Percentiles rank a stretch among this genome's conserved stretches.
Evolutionary conservation across 2,329 filamentous ascomycete species (phyloP).

Genomic region (Aspergillus hortae): DNA sequence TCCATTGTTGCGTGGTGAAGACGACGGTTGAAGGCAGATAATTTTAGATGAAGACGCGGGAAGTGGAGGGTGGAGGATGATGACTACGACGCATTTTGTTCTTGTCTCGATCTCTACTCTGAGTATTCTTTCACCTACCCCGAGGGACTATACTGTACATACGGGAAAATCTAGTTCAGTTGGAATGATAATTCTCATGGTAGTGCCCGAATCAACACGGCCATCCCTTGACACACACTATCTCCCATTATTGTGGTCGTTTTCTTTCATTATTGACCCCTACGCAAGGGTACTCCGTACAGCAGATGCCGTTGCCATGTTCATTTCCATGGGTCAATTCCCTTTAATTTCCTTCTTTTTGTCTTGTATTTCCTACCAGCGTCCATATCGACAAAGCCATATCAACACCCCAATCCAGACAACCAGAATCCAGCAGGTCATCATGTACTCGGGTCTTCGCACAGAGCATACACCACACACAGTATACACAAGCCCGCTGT

Average conservation of each 20-base stretch:
- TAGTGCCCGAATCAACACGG: not conserved
- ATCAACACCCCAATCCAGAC: conserved; percentile 1
- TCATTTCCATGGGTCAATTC: not conserved
- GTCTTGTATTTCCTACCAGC: not conserved
- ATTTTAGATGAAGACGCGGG: too few relatives aligned
- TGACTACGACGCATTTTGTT: not conserved
- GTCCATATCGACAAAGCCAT: conserved; percentile 5
- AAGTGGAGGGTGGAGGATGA: not conserved
- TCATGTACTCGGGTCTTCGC: conserved; percentile 7
- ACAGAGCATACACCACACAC: conserved; percentile 5
- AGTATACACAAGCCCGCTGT: conserved; percentile 8
- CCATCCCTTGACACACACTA: not conserved
- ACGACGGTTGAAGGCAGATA: too few relatives aligned
- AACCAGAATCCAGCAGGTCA: conserved; percentile 21
- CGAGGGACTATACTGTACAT: not conserved
- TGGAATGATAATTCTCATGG: not conserved
- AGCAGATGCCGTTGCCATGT: too few relatives aligned
- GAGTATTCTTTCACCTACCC: not conserved
- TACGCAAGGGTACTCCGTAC: not conserved
- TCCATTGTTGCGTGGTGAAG: too few relatives aligned
- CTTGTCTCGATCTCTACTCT: not conserved
- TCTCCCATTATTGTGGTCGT: conserved; percentile 1
- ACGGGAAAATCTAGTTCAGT: not conserved
- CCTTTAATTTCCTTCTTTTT: not conserved
- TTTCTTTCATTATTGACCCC: not conserved